These are phyloP conservation scores for Fusarium chlamydosporum DNA, from an alignment of 2,329 filamentous ascomycete species.

Conservation along the genomic window DNA sequence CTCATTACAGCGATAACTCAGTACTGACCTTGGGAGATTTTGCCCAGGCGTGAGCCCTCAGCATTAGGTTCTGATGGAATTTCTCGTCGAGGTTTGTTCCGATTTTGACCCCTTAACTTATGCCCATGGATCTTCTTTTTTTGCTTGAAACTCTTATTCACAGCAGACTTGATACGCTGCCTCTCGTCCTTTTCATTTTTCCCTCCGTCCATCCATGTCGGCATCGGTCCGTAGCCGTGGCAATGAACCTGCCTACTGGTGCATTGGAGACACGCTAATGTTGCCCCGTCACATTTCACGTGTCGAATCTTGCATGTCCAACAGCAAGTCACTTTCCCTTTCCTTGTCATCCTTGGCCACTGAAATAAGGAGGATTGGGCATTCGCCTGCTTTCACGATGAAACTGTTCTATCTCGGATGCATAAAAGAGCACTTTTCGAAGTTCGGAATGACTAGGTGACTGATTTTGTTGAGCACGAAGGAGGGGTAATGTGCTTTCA, in stretches of 20 bases:
- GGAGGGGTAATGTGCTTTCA: not conserved
- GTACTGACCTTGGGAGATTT: not conserved
- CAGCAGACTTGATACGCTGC: not conserved
- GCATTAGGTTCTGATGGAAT: rapidly evolving
- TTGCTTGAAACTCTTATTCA: not conserved
- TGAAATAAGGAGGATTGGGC: not conserved
- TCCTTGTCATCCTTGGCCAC: not conserved
- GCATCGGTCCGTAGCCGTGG: conserved; percentile 2
- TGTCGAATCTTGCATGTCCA: conserved; percentile 11
- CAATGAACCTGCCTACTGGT: conserved; percentile 1
- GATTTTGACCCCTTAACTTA: rapidly evolving
- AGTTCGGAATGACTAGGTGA: not conserved
- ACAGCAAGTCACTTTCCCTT: not conserved
- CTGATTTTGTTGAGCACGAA: not conserved
- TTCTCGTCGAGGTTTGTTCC: rapidly evolving
- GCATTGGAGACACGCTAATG: not conserved
- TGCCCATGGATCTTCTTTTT: not conserved
- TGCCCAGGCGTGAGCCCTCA: rapidly evolving
- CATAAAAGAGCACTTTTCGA: not conserved
- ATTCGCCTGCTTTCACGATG: no score
- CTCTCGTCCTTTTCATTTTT: not conserved
- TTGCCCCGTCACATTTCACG: not conserved
- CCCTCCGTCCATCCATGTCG: not conserved
- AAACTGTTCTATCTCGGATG: no score
- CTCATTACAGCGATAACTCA: rapidly evolving